Evolutionary conservation across 176 grass and related monocot species (phyloP).

Genomic region (Microstegium vimineum): DNA sequence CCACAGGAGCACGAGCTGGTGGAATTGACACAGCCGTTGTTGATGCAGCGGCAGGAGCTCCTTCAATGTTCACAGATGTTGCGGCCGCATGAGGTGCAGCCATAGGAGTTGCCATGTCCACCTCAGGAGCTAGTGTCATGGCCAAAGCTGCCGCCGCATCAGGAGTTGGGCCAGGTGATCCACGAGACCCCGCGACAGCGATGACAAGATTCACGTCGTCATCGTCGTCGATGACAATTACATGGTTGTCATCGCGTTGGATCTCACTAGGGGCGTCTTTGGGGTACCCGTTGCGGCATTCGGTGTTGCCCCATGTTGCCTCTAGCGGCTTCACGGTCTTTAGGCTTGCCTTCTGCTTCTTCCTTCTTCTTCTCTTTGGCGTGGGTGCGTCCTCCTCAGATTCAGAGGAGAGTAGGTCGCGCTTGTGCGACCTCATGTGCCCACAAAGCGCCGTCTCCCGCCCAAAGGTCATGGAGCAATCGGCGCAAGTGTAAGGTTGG

Average conservation of each 20-base stretch:
- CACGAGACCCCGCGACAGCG: too few relatives aligned
- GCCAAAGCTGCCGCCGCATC: not conserved
- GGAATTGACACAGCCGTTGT: too few relatives aligned
- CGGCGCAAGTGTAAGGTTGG: not conserved
- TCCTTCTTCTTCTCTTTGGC: not conserved
- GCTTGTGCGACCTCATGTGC: not conserved
- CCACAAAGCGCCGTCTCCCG: not conserved
- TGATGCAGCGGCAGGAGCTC: not conserved
- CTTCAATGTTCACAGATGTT: not conserved
- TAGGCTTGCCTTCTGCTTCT: not conserved
- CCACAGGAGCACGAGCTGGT: not conserved
- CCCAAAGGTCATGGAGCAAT: not conserved
- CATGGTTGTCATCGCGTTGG: not conserved
- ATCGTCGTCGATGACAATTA: not conserved
- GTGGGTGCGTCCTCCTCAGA: not conserved
- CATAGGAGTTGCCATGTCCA: not conserved
- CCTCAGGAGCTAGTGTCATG: not conserved
- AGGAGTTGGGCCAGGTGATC: too few relatives aligned
- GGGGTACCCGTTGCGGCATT: not conserved
- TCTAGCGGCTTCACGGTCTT: not conserved
- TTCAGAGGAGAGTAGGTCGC: accelerated
- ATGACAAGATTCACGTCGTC: not conserved
- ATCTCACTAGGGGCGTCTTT: not conserved
- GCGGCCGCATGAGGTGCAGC: not conserved
- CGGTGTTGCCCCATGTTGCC: not conserved